Conservation (phyloP, 306 rosid species). For the Gillenia trifoliata region DNA sequence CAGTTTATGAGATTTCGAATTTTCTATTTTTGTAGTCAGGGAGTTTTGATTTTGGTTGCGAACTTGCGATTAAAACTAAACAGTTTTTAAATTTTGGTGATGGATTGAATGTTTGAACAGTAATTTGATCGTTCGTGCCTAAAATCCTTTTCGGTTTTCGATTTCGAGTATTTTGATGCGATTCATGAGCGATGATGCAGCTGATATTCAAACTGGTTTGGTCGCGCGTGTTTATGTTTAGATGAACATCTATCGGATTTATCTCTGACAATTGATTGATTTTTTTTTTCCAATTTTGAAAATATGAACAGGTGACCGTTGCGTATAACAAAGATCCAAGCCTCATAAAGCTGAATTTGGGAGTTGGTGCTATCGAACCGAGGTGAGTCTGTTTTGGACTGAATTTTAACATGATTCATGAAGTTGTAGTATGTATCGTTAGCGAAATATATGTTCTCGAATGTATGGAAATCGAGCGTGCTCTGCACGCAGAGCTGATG, state of each 20-base stretch:
- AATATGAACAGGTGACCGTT: constrained; percentile 60
- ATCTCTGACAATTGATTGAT: not conserved
- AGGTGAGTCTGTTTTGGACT: constrained; percentile 42
- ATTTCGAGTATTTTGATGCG: not conserved
- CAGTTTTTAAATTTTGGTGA: not conserved
- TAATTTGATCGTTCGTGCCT: not conserved
- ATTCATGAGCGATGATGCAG: too few relatives aligned
- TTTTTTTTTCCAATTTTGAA: too few relatives aligned
- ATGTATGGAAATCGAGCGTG: not conserved
- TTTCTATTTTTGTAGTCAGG: not conserved
- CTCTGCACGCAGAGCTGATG: not conserved
- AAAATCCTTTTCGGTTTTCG: not conserved
- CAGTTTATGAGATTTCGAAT: not conserved
- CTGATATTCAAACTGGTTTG: too few relatives aligned
- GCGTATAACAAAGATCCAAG: constrained; percentile 94
- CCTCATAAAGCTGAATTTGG: constrained; percentile 82
- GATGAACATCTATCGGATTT: not conserved
- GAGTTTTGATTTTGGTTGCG: not conserved
- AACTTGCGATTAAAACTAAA: not conserved
- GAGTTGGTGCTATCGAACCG: constrained; percentile 99
- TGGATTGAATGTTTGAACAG: not conserved
- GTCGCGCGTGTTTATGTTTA: not conserved
- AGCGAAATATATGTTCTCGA: not conserved
- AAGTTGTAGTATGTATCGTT: not conserved
- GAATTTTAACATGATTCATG: not conserved